A percentile compares a stretch with the other conserved stretches of the same genome.
Conservation (phyloP, 768 basidiomycete species). For the Kwoniella heveanensis region DNA sequence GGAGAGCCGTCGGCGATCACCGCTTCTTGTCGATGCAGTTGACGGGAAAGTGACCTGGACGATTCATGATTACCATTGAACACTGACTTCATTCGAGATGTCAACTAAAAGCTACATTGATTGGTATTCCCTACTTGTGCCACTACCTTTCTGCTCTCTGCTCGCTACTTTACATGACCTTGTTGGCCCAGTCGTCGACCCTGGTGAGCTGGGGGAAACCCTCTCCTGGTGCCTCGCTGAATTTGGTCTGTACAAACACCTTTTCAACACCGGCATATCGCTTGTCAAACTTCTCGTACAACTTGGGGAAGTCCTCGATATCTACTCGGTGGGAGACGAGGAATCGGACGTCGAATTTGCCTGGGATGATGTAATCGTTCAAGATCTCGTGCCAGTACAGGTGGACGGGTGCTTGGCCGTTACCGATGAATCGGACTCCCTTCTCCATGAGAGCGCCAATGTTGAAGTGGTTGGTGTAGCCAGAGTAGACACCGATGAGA, state of each 20-base stretch:
- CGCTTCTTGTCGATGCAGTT: too few species aligned
- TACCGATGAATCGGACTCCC: conserved; percentile 70
- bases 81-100: too few species aligned
- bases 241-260: conserved; percentile 74
- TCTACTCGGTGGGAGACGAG: conserved; percentile 51
- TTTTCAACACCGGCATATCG: conserved; percentile 66
- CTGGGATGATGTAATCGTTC: conserved; percentile 64
- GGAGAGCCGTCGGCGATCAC: too few species aligned
- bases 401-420: conserved; percentile 74
- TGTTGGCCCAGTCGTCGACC: conserved; percentile 62
- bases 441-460: conserved; percentile 78
- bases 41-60: too few species aligned
- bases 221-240: conserved; percentile 59
- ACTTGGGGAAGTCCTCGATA: conserved; percentile 66
- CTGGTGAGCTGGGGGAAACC: conserved; percentile 63
- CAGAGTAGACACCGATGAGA: conserved; percentile 70
- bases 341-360: conserved; percentile 69
- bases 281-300: conserved; percentile 69
- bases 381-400: conserved; percentile 73
- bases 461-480: conserved; percentile 63
- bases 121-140: too few species aligned
- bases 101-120: not conserved
- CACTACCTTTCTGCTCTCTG: too few species aligned
- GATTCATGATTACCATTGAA: too few species aligned
- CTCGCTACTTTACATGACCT: conserved; percentile 20